Conservation (phyloP, 2,329 filamentous ascomycete species). For the Boeremia exigua region DNA sequence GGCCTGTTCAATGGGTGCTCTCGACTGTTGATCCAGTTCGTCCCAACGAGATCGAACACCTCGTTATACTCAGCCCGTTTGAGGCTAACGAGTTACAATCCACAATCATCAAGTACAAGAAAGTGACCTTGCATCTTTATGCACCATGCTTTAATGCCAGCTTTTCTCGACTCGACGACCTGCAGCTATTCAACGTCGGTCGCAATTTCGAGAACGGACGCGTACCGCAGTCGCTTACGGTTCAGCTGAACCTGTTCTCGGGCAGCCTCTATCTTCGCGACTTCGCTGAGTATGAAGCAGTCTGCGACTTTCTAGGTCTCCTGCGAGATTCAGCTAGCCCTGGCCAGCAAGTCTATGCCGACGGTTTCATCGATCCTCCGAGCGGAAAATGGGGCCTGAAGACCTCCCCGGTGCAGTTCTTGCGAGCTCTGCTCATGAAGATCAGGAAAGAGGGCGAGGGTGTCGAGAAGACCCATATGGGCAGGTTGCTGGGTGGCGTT, state of each 20-base stretch:
- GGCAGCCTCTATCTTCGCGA: conserved; percentile 69
- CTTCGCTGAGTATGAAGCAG: conserved; percentile 60
- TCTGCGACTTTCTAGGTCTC: conserved; percentile 62
- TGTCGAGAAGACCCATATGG: conserved; percentile 55
- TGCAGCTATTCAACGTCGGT: conserved; percentile 54
- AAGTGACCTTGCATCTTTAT: conserved; percentile 60
- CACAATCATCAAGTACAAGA: conserved; percentile 42
- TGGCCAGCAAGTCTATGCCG: conserved; percentile 35
- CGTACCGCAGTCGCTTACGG: conserved; percentile 40
- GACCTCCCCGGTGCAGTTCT: conserved; percentile 51
- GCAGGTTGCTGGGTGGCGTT: conserved; percentile 46
- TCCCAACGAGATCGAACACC: not conserved
- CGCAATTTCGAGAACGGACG: not conserved
- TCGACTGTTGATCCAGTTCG: conserved; percentile 29
- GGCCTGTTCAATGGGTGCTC: conserved; percentile 63
- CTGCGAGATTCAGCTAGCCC: conserved; percentile 32
- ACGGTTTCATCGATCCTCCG: conserved; percentile 47
- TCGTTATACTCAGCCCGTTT: conserved; percentile 66
- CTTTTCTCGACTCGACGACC: conserved; percentile 51
- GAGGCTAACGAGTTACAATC: conserved; percentile 63
- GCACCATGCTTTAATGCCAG: conserved; percentile 53
- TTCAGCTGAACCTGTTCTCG: conserved; percentile 69
- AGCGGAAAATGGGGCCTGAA: conserved; percentile 41
- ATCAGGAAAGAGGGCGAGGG: conserved; percentile 44
- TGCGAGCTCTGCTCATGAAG: conserved; percentile 46